Conservation (phyloP, 2,329 filamentous ascomycete species). For the Phyllosticta citrichinensis region DNA sequence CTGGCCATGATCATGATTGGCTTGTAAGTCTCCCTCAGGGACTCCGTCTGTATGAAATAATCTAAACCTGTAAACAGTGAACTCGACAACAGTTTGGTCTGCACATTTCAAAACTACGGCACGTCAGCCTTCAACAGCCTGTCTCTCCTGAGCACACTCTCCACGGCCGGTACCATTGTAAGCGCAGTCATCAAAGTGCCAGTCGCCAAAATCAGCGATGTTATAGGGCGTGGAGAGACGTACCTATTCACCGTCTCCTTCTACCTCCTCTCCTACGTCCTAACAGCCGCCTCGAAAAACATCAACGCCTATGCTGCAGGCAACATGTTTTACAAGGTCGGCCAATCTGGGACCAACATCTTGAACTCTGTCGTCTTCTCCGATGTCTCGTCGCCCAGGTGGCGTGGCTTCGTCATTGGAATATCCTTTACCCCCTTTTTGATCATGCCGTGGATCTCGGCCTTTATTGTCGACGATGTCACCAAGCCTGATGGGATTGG, state of each 20-base stretch:
- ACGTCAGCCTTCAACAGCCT: slow-evolving; percentile 30
- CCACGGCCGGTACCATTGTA: slow-evolving; percentile 29
- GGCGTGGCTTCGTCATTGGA: slow-evolving; percentile 30
- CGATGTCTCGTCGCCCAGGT: slow-evolving; percentile 32
- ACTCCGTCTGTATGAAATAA: background rate
- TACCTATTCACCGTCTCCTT: slow-evolving; percentile 26
- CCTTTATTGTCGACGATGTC: slow-evolving; percentile 32
- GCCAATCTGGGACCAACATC: slow-evolving; percentile 30
- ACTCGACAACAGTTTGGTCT: slow-evolving; percentile 28
- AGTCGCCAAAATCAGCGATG: slow-evolving; percentile 34
- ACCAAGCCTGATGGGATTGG: slow-evolving; percentile 26
- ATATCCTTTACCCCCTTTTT: slow-evolving; percentile 32
- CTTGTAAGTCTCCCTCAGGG: slow-evolving; percentile 9
- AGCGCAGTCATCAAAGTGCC: slow-evolving; percentile 32
- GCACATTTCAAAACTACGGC: slow-evolving; percentile 33
- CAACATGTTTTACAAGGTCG: slow-evolving; percentile 26
- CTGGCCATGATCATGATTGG: slow-evolving; percentile 12
- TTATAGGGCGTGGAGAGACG: slow-evolving; percentile 31
- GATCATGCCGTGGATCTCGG: slow-evolving; percentile 32
- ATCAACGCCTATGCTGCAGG: slow-evolving; percentile 29
- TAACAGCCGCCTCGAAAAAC: slow-evolving; percentile 26
- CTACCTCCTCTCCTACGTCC: slow-evolving; percentile 30
- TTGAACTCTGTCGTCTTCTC: slow-evolving; percentile 34
- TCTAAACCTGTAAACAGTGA: slow-evolving; percentile 16
- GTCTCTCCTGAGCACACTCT: slow-evolving; percentile 25